These are phyloP conservation scores for Aspergillus conjunctus DNA, from an alignment of 495 filamentous ascomycete genomes.

Conservation along the genomic window DNA sequence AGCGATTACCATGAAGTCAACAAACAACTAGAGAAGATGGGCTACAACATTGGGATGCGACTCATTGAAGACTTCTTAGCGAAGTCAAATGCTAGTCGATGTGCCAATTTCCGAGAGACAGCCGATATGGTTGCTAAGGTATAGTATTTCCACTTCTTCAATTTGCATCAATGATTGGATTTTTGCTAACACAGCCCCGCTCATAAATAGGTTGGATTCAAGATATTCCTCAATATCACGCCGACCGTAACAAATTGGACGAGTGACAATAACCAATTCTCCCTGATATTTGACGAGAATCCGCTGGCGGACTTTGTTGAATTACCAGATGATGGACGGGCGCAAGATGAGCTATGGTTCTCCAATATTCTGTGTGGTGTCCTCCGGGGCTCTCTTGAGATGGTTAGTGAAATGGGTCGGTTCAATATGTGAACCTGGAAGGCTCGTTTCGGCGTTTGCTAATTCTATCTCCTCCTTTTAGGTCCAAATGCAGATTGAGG, in stretches of 20 bases:
- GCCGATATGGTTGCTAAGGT: constrained; percentile 97
- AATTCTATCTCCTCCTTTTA: constrained; percentile 29
- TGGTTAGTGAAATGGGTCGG: constrained; percentile 61
- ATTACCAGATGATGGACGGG: constrained; percentile 90
- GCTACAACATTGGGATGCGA: constrained; percentile 95
- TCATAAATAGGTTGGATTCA: constrained; percentile 80
- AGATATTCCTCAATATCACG: constrained; percentile 98
- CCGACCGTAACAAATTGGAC: constrained; percentile 95
- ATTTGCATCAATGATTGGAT: background rate
- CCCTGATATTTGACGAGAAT: constrained; percentile 94
- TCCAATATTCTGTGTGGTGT: constrained; percentile 97
- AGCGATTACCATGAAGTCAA: constrained; percentile 91
- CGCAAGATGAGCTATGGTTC: constrained; percentile 97
- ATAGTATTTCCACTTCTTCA: background rate
- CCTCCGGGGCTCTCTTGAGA: constrained; percentile 86
- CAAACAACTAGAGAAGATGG: constrained; percentile 97
- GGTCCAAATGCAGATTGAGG: constrained; percentile 99
- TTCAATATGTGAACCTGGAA: no score
- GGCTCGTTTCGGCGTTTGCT: background rate
- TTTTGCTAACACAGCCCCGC: background rate
- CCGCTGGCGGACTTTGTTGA: constrained; percentile 97
- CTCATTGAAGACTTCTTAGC: constrained; percentile 98
- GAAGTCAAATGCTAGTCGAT: constrained; percentile 85
- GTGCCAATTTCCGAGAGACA: constrained; percentile 90
- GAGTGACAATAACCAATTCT: constrained; percentile 93